phyloP scores from a whole-genome alignment of 1,284 basidiomycete species.

The Pseudozyma pruni region DNA sequence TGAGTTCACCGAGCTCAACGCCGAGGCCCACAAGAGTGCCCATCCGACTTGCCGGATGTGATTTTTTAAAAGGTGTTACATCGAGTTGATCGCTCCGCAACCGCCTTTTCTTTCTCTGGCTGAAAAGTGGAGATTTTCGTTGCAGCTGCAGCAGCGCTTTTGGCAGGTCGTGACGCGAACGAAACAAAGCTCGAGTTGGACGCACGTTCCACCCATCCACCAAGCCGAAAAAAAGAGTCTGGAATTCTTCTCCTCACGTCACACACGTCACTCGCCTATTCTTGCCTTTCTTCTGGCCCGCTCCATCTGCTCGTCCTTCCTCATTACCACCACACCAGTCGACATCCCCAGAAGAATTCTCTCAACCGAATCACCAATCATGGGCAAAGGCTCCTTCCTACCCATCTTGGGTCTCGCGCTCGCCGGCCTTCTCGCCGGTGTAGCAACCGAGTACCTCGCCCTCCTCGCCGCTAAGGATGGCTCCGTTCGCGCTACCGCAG shows the following conservation, averaged over 20 bases:
- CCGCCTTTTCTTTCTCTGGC: too few species aligned
- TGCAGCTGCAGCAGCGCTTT: conserved; percentile 1
- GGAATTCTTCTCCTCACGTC: too few species aligned
- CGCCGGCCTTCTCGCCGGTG: conserved; percentile 25
- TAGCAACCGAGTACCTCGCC: conserved; percentile 22
- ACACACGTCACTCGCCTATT: neutral
- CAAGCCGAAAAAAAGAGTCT: neutral
- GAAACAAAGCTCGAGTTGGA: conserved; percentile 33
- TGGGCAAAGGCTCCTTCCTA: conserved; percentile 36
- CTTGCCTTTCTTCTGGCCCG: too few species aligned
- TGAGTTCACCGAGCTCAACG: conserved; percentile 8
- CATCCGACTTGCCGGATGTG: too few species aligned
- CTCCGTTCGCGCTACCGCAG: conserved; percentile 12
- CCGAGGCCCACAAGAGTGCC: conserved; percentile 3
- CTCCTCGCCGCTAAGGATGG: conserved; percentile 22
- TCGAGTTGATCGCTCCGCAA: too few species aligned
- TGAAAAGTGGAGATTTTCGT: conserved; percentile 8
- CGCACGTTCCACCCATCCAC: conserved; percentile 33
- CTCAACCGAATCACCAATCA: neutral
- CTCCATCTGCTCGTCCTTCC: neutral
- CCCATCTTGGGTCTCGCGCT: conserved; percentile 34
- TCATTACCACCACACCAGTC: too few species aligned
- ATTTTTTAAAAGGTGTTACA: too few species aligned
- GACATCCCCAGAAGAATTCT: neutral
- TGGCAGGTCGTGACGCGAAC: conserved; percentile 1